phyloP scores from a whole-genome alignment of 306 rosid genomes.

The Corylus heterophylla region DNA sequence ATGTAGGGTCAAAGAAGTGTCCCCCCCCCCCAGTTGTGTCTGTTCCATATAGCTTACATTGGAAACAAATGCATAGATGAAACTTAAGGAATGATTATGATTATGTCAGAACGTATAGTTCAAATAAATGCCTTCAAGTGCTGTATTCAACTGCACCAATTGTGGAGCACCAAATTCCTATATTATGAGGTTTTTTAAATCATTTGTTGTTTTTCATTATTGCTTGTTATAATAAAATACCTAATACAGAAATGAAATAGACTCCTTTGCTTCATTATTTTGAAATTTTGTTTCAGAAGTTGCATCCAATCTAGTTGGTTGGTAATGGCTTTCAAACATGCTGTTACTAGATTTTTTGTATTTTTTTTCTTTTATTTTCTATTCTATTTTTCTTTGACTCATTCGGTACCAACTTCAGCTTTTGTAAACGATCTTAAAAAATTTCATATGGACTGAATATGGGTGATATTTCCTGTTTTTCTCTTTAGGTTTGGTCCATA shows the following conservation, averaged over 20 bases:
- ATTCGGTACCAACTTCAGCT: not conserved
- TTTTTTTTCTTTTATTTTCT: not conserved
- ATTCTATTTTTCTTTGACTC: not conserved
- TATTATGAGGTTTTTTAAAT: not conserved
- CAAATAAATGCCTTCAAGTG: not conserved
- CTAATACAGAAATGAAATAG: not conserved
- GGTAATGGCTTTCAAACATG: slow-evolving; percentile 1
- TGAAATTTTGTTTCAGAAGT: not conserved
- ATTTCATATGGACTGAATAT: not conserved
- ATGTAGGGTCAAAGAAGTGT: not conserved
- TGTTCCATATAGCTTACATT: not conserved
- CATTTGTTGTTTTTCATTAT: not conserved
- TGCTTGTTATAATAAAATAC: not conserved
- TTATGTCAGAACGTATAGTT: not conserved
- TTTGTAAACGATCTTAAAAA: not conserved
- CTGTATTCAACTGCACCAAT: not conserved
- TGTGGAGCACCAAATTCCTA: not conserved
- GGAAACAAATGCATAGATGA: not conserved
- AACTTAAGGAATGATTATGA: not conserved
- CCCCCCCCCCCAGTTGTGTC: not conserved
- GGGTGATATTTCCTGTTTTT: not conserved
- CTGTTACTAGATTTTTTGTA: not conserved
- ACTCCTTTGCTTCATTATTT: not conserved
- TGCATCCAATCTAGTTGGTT: not conserved
- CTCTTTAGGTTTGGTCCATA: slow-evolving; percentile 86